These are phyloP conservation scores for Neonectria magnoliae DNA, from an alignment of 2,329 filamentous ascomycete species.

Conservation along the genomic window DNA sequence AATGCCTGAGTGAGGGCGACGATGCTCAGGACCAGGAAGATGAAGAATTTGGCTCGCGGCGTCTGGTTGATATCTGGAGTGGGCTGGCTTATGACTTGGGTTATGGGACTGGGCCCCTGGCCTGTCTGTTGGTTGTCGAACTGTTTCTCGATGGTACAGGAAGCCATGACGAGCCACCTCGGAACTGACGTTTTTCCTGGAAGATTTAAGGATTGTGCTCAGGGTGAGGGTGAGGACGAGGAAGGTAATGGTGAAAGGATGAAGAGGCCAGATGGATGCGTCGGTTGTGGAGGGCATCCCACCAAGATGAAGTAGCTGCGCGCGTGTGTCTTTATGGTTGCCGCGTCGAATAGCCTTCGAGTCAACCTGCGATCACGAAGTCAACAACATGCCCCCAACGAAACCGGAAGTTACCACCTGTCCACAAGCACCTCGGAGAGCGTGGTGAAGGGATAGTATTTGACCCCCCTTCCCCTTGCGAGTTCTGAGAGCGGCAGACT, in stretches of 20 bases:
- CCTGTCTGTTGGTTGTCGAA: neutral
- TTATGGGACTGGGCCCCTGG: neutral
- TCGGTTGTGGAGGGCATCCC: neutral
- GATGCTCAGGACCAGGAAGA: slow-evolving; percentile 35
- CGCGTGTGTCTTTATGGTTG: neutral
- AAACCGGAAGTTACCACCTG: neutral
- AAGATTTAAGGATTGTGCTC: neutral
- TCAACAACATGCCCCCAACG: neutral
- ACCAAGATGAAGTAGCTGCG: neutral
- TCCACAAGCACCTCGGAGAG: no score
- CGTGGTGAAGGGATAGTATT: neutral
- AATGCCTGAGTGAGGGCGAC: slow-evolving; percentile 39
- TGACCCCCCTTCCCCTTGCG: neutral
- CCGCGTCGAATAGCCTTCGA: neutral
- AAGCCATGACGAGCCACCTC: neutral
- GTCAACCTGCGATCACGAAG: neutral
- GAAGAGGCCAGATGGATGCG: neutral
- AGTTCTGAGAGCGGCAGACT: no score
- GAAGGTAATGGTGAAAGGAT: neutral
- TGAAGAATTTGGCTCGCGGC: slow-evolving; percentile 23
- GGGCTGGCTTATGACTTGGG: neutral
- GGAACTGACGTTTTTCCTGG: neutral
- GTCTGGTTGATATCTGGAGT: neutral
- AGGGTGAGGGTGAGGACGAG: no score
- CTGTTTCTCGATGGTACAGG: neutral